phyloP scores from a whole-genome alignment of 129 eudicot genomes.

The Flaveria robusta region DNA sequence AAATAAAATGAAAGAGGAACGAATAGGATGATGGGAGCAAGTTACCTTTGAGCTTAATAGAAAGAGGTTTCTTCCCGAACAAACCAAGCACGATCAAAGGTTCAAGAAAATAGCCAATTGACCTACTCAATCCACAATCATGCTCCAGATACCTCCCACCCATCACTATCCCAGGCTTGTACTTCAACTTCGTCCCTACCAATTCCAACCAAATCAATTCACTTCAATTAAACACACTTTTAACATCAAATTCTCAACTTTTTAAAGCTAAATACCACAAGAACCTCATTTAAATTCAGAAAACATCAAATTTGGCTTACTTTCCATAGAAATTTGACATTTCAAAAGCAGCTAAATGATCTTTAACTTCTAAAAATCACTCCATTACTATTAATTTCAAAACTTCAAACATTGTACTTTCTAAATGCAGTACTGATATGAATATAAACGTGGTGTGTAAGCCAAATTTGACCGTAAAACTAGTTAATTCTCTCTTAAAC shows the following conservation, averaged over 20 bases:
- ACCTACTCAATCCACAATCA: slow-evolving; percentile 73
- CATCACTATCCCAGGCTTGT: slow-evolving; percentile 88
- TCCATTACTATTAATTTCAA: background rate
- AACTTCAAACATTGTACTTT: too few relatives aligned
- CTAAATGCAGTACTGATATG: too few relatives aligned
- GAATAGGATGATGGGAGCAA: background rate
- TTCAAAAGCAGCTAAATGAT: background rate
- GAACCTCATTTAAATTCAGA: background rate
- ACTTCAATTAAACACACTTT: background rate
- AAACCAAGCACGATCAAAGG: slow-evolving; percentile 78
- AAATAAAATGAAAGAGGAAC: background rate
- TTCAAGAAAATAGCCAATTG: slow-evolving; percentile 86
- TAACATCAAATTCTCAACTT: background rate
- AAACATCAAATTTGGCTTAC: background rate
- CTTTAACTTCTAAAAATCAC: background rate
- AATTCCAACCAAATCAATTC: slow-evolving; percentile 6
- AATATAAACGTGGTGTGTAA: slow-evolving; percentile 4
- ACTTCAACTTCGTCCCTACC: slow-evolving; percentile 82
- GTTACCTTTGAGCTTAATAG: slow-evolving; percentile 78
- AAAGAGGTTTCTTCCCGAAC: slow-evolving; percentile 84
- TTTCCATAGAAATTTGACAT: background rate
- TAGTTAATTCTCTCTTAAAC: background rate
- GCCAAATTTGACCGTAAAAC: background rate
- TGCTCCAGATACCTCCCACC: slow-evolving; percentile 82
- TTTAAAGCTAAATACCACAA: background rate